Percentiles rank a stretch among this genome's conserved stretches.
Evolutionary conservation across 768 basidiomycete genomes (phyloP).

Genomic region (Pleurotus giganteus): DNA sequence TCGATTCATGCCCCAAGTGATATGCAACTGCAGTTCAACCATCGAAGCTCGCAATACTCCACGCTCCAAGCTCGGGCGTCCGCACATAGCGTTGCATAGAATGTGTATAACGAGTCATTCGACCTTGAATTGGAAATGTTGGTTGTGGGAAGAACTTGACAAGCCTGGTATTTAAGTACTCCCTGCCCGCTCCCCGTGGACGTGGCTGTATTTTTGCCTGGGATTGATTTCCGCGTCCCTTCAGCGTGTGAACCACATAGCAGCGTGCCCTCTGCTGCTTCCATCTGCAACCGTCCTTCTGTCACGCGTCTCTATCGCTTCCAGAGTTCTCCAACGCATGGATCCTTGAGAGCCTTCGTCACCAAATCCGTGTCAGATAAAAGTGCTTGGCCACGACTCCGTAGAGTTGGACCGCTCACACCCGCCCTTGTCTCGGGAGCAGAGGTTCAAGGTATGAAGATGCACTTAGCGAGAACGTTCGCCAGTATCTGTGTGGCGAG

Average conservation of each 20-base stretch:
- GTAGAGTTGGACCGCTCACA: no score
- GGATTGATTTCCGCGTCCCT: background rate
- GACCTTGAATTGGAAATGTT: background rate
- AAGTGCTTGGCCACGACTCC: no score
- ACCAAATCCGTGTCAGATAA: background rate
- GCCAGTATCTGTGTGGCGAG: background rate
- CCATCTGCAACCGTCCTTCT: background rate
- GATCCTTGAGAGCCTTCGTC: background rate
- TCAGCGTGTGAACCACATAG: background rate
- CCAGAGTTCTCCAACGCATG: conserved; percentile 1
- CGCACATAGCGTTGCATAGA: background rate
- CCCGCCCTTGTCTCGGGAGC: no score
- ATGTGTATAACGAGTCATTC: background rate
- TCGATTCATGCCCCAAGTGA: background rate
- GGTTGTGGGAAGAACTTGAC: background rate
- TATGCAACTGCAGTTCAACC: background rate
- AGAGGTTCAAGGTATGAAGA: background rate
- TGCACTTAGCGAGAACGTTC: background rate
- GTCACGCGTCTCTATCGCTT: conserved; percentile 1
- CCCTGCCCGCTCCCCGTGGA: background rate
- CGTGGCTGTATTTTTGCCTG: background rate
- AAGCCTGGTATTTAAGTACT: background rate
- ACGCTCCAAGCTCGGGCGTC: background rate
- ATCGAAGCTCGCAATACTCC: background rate
- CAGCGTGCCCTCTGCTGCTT: background rate